Conservation (phyloP, 1,284 basidiomycete genomes). For the Takashimella koratensis region DNA sequence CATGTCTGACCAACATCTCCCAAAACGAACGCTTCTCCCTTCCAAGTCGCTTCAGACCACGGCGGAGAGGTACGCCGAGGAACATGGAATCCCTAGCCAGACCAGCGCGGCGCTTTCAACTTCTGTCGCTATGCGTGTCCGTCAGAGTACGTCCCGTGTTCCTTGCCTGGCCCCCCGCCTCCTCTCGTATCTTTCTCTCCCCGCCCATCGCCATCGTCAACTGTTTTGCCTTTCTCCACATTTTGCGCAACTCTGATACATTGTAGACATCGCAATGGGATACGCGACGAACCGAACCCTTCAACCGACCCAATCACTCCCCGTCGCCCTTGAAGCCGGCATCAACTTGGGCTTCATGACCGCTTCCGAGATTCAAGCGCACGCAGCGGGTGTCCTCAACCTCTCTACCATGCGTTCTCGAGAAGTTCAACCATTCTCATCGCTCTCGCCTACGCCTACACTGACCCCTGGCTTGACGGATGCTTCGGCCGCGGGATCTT, state of each 20-base stretch:
- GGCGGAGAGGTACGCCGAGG: background rate
- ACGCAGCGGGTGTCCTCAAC: constrained; percentile 29
- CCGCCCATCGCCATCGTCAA: background rate
- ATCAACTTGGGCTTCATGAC: constrained; percentile 22
- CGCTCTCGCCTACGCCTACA: constrained; percentile 3
- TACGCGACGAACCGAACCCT: constrained; percentile 26
- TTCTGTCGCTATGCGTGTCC: background rate
- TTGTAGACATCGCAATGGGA: background rate
- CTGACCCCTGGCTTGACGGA: background rate
- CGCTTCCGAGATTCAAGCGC: constrained; percentile 16
- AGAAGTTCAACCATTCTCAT: constrained; percentile 33
- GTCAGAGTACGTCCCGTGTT: background rate
- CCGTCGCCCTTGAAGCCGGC: constrained; percentile 15
- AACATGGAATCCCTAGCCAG: background rate
- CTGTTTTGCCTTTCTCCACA: background rate
- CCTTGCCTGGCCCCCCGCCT: background rate
- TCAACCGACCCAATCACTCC: constrained; percentile 33
- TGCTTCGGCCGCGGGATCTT: constrained; percentile 1
- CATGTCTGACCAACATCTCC: background rate
- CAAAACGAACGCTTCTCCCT: background rate
- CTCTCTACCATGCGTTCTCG: constrained; percentile 23
- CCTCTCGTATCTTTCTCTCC: no score
- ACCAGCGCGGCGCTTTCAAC: background rate
- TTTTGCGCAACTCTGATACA: background rate
- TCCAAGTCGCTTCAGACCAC: background rate